phyloP scores from a whole-genome alignment of 2,329 filamentous ascomycete species.

The Ophiocordyceps sinensis region DNA sequence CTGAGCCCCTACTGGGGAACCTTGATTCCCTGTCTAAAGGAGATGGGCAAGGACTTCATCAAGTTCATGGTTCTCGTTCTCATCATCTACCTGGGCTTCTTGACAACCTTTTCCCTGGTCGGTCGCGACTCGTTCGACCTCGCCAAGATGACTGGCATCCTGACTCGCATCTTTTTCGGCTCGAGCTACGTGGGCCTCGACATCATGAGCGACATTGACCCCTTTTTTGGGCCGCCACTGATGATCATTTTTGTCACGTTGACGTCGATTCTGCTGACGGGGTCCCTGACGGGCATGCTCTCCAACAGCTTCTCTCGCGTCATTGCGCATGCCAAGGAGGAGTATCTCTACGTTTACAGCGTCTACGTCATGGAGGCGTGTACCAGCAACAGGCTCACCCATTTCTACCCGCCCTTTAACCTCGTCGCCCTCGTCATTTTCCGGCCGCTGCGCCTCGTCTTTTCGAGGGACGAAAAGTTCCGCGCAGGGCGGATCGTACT shows the following conservation, averaged over 20 bases:
- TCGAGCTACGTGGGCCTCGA: slow-evolving; percentile 63
- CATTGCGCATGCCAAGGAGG: slow-evolving; percentile 51
- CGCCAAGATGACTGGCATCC: slow-evolving; percentile 56
- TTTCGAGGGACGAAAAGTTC: slow-evolving; percentile 48
- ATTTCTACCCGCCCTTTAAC: slow-evolving; percentile 61
- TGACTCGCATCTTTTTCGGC: slow-evolving; percentile 72
- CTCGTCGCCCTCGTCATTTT: slow-evolving; percentile 58
- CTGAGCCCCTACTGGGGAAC: slow-evolving; percentile 85
- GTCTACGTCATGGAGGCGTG: slow-evolving; percentile 52
- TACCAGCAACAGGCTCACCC: slow-evolving; percentile 52
- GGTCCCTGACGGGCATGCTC: slow-evolving; percentile 63
- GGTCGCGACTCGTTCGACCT: slow-evolving; percentile 56
- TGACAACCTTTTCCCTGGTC: slow-evolving; percentile 72
- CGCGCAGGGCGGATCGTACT: slow-evolving; percentile 46
- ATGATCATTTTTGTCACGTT: slow-evolving; percentile 64
- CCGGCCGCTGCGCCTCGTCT: slow-evolving; percentile 55
- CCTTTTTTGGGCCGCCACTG: slow-evolving; percentile 42
- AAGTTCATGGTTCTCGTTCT: slow-evolving; percentile 71
- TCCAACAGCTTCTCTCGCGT: slow-evolving; percentile 59
- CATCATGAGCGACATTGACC: slow-evolving; percentile 45
- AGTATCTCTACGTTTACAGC: slow-evolving; percentile 66
- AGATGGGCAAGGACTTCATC: slow-evolving; percentile 87
- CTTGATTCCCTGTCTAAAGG: slow-evolving; percentile 76
- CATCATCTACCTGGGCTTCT: slow-evolving; percentile 73
- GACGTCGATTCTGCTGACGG: slow-evolving; percentile 66